Conservation (phyloP, 768 basidiomycete species). For the Boletus sp. region DNA sequence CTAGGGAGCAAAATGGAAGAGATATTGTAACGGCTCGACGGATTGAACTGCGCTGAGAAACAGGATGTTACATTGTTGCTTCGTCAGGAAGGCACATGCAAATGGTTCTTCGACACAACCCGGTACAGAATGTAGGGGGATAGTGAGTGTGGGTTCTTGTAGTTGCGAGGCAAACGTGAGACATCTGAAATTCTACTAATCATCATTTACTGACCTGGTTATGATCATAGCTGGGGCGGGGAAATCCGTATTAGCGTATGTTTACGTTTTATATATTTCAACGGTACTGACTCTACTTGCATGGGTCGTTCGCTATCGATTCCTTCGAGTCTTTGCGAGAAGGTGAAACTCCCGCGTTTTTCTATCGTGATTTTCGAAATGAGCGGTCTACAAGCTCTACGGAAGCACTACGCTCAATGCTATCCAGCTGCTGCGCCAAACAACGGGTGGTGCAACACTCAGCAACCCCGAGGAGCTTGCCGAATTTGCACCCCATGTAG, state of each 20-base stretch:
- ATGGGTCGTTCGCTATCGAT: slow-evolving; percentile 1
- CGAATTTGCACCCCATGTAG: neutral
- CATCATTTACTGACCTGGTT: neutral
- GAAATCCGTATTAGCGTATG: neutral
- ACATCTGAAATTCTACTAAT: neutral
- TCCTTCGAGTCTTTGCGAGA: neutral
- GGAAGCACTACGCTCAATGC: neutral
- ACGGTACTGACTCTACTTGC: neutral
- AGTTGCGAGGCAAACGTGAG: neutral
- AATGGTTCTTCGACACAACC: neutral
- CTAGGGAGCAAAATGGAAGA: neutral
- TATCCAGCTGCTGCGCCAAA: neutral
- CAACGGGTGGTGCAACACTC: neutral
- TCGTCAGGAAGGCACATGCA: neutral
- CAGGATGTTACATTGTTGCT: neutral
- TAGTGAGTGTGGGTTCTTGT: neutral
- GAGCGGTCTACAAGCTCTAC: neutral
- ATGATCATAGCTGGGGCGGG: neutral
- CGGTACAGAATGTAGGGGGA: neutral
- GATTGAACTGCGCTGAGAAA: neutral
- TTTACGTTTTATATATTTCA: neutral
- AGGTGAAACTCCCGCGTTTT: neutral
- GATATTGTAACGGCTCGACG: neutral
- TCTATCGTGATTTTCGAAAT: neutral
- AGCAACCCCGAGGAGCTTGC: neutral